Evolutionary conservation across 306 rosid genomes (phyloP).

Genomic region (Dalbergia cultrata): DNA sequence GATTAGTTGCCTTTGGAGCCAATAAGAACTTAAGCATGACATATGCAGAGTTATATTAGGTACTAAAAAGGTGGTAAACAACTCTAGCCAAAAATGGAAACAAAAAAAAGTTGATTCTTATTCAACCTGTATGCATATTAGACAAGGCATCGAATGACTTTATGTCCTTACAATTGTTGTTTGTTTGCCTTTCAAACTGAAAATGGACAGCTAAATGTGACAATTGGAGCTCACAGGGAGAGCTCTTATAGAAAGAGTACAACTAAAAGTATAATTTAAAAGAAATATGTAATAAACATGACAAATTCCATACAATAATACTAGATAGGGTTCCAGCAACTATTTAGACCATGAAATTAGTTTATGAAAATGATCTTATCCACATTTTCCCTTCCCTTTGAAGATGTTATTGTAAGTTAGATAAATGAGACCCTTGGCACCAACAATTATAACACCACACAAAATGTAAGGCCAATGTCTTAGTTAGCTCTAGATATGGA

Average conservation of each 20-base stretch:
- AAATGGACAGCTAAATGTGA: constrained; percentile 18
- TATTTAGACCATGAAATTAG: constrained; percentile 30
- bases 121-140: constrained; percentile 11
- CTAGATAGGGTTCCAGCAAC: background rate
- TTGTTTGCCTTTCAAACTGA: constrained; percentile 14
- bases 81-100: constrained; percentile 5
- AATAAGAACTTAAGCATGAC: constrained; percentile 34
- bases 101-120: background rate
- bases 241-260: background rate
- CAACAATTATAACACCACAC: constrained; percentile 16
- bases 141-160: constrained; percentile 18
- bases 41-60: constrained; percentile 23
- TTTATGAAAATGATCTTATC: constrained; percentile 4
- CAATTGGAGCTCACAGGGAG: constrained; percentile 3
- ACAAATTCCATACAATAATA: constrained; percentile 8
- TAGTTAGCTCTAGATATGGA: background rate
- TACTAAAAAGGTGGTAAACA: constrained; percentile 11
- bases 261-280: background rate
- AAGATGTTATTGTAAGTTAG: constrained; percentile 8
- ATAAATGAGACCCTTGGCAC: background rate
- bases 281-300: constrained; percentile 16
- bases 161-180: background rate
- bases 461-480: background rate
- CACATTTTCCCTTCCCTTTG: background rate
- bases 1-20: constrained; percentile 43